Evolutionary conservation across 768 basidiomycete species (phyloP).

Genomic region (Punctularia strigosozonata): DNA sequence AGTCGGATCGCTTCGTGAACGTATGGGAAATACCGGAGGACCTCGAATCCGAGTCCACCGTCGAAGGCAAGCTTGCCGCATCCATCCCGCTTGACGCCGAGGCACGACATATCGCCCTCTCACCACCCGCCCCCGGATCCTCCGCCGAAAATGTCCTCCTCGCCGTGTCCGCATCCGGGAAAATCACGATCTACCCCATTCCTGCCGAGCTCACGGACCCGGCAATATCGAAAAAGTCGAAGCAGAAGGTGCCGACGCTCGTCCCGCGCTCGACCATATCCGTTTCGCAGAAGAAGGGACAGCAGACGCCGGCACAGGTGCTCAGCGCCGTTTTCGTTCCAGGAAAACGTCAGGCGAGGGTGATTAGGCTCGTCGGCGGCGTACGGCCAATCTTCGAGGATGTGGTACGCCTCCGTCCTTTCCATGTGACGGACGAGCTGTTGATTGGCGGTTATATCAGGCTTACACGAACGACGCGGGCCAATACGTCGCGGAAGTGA

Average conservation of each 20-base stretch:
- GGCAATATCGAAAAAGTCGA: slow-evolving; percentile 25
- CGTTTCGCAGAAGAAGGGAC: slow-evolving; percentile 26
- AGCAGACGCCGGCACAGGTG: slow-evolving; percentile 23
- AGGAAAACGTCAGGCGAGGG: slow-evolving; percentile 32
- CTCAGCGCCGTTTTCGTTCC: slow-evolving; percentile 35
- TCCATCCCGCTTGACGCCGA: slow-evolving; percentile 55
- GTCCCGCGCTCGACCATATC: slow-evolving; percentile 38
- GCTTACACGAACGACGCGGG: slow-evolving; percentile 42
- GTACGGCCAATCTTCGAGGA: slow-evolving; percentile 47
- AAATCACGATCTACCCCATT: slow-evolving; percentile 44
- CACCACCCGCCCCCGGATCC: slow-evolving; percentile 11
- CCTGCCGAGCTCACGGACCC: slow-evolving; percentile 31
- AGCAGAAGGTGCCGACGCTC: slow-evolving; percentile 37
- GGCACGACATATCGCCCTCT: slow-evolving; percentile 24
- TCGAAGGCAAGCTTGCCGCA: slow-evolving; percentile 42
- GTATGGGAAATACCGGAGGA: slow-evolving; percentile 43
- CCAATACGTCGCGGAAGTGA: slow-evolving; percentile 38
- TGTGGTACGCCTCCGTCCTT: slow-evolving; percentile 42
- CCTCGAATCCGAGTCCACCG: slow-evolving; percentile 10
- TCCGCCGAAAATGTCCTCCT: slow-evolving; percentile 30
- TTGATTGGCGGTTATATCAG: slow-evolving; percentile 20
- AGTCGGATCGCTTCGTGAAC: slow-evolving; percentile 49
- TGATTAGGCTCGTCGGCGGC: slow-evolving; percentile 44
- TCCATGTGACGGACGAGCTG: not conserved
- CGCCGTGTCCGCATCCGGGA: slow-evolving; percentile 47